A percentile compares a stretch with the other conserved stretches of the same genome.
phyloP scores from a whole-genome alignment of 164 flowering plant genomes.

The Stephania japonica region DNA sequence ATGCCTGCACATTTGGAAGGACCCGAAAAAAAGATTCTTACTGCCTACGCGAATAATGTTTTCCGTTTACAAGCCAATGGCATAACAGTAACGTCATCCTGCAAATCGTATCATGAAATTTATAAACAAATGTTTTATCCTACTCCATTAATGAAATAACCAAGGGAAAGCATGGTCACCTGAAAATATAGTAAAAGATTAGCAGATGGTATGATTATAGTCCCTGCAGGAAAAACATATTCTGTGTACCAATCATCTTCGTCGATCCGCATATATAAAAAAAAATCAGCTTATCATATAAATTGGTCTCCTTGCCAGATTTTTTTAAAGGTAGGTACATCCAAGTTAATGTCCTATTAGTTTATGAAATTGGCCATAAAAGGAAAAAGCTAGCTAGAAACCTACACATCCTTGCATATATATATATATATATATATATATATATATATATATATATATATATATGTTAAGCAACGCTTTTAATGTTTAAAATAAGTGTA shows the following conservation, averaged over 20 bases:
- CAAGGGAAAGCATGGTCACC: slow-evolving; percentile 11
- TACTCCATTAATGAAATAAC: too few species aligned
- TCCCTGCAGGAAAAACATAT: slow-evolving; percentile 4
- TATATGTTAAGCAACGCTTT: too few species aligned
- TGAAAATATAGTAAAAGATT: slow-evolving; percentile 11
- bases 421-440: too few species aligned
- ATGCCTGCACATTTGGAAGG: too few species aligned
- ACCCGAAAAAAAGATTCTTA: too few species aligned
- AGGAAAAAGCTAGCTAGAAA: not conserved
- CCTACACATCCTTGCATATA: too few species aligned
- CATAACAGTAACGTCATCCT: slow-evolving; percentile 19
- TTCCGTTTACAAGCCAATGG: slow-evolving; percentile 21
- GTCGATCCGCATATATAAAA: not conserved
- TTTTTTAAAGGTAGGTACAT: too few species aligned
- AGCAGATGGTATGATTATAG: slow-evolving; percentile 4
- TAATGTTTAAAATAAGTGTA: too few species aligned
- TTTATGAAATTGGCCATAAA: not conserved
- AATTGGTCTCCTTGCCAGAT: too few species aligned
- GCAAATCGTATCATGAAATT: too few species aligned
- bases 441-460: not conserved
- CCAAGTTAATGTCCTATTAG: too few species aligned
- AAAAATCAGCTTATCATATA: not conserved
- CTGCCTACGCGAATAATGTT: slow-evolving; percentile 14
- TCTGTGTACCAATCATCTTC: slow-evolving; percentile 15
- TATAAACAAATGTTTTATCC: too few species aligned